Evolutionary conservation across 2,329 filamentous ascomycete genomes (phyloP).

Genomic region (Teratosphaeria epicoccoides): DNA sequence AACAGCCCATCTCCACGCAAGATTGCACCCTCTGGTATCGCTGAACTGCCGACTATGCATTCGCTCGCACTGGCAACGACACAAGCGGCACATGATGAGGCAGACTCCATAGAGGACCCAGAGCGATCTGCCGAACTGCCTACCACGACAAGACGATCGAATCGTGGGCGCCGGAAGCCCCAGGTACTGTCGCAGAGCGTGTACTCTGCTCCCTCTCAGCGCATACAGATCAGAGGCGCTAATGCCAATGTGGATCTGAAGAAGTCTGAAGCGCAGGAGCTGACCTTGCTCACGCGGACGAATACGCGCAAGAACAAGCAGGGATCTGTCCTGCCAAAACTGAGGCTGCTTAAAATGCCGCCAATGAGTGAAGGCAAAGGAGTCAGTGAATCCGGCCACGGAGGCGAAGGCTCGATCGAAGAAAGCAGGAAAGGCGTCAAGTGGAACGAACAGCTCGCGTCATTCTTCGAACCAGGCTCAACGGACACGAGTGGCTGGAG

Average conservation of each 20-base stretch:
- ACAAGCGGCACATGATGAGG: constrained; percentile 4
- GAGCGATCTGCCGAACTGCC: neutral
- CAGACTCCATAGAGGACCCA: constrained; percentile 2
- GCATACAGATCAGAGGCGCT: constrained; percentile 35
- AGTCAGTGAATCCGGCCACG: constrained; percentile 3
- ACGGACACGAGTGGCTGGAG: constrained; percentile 12
- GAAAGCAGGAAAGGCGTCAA: constrained; percentile 25
- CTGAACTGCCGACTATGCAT: constrained; percentile 7
- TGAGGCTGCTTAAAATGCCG: constrained; percentile 33
- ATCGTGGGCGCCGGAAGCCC: constrained; percentile 13
- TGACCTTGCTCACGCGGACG: constrained; percentile 33
- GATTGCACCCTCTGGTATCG: neutral
- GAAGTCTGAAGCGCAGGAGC: constrained; percentile 39
- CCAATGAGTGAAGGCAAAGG: constrained; percentile 5
- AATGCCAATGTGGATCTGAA: constrained; percentile 34
- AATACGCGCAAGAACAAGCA: constrained; percentile 44
- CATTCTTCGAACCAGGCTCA: constrained; percentile 30
- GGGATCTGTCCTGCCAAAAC: constrained; percentile 32
- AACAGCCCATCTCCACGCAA: constrained; percentile 35
- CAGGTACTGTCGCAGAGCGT: constrained; percentile 7
- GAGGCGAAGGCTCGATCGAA: constrained; percentile 8
- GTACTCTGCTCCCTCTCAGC: neutral
- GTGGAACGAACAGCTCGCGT: constrained; percentile 38
- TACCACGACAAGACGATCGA: constrained; percentile 9
- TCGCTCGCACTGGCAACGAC: constrained; percentile 7